Conservation (phyloP, 169 alveolate species). For the Perkinsus marinus region DNA sequence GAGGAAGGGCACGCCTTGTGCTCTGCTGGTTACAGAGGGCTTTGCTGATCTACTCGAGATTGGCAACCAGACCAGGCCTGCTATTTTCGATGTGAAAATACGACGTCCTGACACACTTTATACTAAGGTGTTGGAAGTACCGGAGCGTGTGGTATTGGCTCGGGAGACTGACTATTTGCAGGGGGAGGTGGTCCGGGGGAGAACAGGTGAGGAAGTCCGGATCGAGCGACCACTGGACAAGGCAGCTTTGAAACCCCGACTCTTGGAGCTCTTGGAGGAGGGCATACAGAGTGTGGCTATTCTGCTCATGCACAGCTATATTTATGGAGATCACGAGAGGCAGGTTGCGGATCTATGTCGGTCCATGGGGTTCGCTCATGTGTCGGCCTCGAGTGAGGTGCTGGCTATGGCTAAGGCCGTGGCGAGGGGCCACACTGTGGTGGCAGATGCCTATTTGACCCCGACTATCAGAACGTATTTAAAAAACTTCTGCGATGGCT, state of each 20-base stretch:
- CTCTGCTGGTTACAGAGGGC: conserved; percentile 54
- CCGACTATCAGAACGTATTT: conserved; percentile 33
- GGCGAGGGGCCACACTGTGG: conserved; percentile 55
- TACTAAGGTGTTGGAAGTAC: conserved; percentile 46
- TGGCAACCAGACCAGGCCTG: conserved; percentile 56
- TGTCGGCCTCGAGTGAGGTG: conserved; percentile 43
- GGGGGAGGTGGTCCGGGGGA: conserved; percentile 5
- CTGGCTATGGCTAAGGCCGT: conserved; percentile 41
- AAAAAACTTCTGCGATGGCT: conserved; percentile 28
- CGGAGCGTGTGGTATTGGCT: conserved; percentile 47
- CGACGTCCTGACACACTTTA: conserved; percentile 30
- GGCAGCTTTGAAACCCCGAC: conserved; percentile 13
- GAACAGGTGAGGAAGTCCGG: conserved; percentile 23
- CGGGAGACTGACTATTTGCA: conserved; percentile 7
- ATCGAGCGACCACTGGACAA: conserved; percentile 22
- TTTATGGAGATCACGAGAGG: conserved; percentile 39
- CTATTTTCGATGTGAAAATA: conserved; percentile 52
- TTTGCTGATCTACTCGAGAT: conserved; percentile 48
- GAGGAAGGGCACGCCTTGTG: conserved; percentile 50
- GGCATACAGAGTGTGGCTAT: conserved; percentile 43
- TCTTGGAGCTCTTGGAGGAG: conserved; percentile 16
- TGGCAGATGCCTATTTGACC: conserved; percentile 57
- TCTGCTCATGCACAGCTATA: conserved; percentile 45
- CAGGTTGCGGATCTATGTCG: conserved; percentile 30
- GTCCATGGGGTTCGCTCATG: conserved; percentile 37